phyloP scores from a whole-genome alignment of 2,329 filamentous ascomycete species.

The Colletotrichum endophyticum region DNA sequence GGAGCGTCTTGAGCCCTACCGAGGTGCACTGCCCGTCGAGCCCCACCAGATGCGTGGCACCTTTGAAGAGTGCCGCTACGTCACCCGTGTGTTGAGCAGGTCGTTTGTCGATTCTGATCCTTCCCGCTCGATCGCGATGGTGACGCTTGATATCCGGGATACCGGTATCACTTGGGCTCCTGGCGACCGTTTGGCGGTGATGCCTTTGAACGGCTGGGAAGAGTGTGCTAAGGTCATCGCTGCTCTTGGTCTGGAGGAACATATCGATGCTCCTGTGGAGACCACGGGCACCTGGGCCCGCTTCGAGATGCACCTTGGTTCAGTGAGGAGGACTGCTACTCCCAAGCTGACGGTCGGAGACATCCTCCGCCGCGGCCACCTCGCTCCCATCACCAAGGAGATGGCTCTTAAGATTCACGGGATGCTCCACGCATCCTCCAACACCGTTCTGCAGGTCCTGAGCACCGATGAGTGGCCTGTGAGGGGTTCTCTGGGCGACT shows the following conservation, averaged over 20 bases:
- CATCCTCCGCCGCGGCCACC: constrained; percentile 55
- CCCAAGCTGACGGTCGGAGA: constrained; percentile 47
- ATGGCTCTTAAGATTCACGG: constrained; percentile 53
- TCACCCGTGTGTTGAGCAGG: constrained; percentile 45
- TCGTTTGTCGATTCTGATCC: constrained; percentile 51
- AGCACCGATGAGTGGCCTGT: constrained; percentile 58
- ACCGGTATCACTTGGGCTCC: constrained; percentile 59
- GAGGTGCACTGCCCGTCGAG: constrained; percentile 49
- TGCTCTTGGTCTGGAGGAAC: constrained; percentile 52
- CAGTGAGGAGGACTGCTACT: constrained; percentile 33
- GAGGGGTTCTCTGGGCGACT: constrained; percentile 52
- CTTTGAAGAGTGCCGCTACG: constrained; percentile 59
- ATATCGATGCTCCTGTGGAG: constrained; percentile 44
- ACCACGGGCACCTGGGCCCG: constrained; percentile 48
- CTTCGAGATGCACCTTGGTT: constrained; percentile 50
- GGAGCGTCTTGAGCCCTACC: constrained; percentile 54
- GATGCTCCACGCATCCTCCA: constrained; percentile 54
- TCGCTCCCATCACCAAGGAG: constrained; percentile 56
- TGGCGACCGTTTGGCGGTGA: constrained; percentile 56
- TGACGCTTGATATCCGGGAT: constrained; percentile 56
- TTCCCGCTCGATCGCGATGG: constrained; percentile 48
- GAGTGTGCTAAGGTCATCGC: constrained; percentile 59
- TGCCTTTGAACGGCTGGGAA: constrained; percentile 59
- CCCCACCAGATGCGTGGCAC: constrained; percentile 59
- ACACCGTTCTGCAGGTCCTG: constrained; percentile 51